A percentile compares a stretch with the other conserved stretches of the same genome.
Conservation (phyloP, 2,329 filamentous ascomycete genomes). For the Diaporthe destruens region DNA sequence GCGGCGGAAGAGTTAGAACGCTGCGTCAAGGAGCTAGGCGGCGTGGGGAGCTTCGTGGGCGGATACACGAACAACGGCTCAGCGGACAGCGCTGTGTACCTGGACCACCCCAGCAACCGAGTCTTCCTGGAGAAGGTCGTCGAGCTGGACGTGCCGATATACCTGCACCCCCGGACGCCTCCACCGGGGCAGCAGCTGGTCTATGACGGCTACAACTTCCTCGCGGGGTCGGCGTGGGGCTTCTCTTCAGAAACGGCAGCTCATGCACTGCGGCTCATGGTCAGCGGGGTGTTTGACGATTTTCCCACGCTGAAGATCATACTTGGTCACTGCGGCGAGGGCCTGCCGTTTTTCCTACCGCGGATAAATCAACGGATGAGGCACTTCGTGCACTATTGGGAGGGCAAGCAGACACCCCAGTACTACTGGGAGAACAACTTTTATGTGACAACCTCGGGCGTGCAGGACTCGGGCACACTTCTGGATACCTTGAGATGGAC, state of each 20-base stretch:
- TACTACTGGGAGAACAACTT: constrained; percentile 37
- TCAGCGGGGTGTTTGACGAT: constrained; percentile 43
- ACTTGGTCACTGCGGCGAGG: constrained; percentile 45
- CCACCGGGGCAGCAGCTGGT: constrained; percentile 27
- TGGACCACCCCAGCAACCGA: constrained; percentile 28
- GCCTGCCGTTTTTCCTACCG: constrained; percentile 42
- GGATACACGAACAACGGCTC: constrained; percentile 37
- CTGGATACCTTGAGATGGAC: constrained; percentile 16
- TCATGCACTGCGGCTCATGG: constrained; percentile 44
- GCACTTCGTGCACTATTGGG: constrained; percentile 16
- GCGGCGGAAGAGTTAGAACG: constrained; percentile 44
- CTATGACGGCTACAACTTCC: constrained; percentile 25
- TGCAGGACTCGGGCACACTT: constrained; percentile 25
- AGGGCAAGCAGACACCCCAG: constrained; percentile 5
- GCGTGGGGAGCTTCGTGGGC: constrained; percentile 41
- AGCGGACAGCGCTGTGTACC: constrained; percentile 19
- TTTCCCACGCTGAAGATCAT: constrained; percentile 44
- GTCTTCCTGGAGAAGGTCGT: constrained; percentile 33
- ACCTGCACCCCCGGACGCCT: constrained; percentile 34
- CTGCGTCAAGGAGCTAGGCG: constrained; percentile 42
- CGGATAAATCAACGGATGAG: constrained; percentile 34
- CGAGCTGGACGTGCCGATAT: constrained; percentile 36
- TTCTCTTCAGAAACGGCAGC: constrained; percentile 39
- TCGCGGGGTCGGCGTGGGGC: constrained; percentile 18
- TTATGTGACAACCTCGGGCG: constrained; percentile 19